Evolutionary conservation across 257 asterid genomes (phyloP).

Genomic region (Oldenlandia corymbosa): DNA sequence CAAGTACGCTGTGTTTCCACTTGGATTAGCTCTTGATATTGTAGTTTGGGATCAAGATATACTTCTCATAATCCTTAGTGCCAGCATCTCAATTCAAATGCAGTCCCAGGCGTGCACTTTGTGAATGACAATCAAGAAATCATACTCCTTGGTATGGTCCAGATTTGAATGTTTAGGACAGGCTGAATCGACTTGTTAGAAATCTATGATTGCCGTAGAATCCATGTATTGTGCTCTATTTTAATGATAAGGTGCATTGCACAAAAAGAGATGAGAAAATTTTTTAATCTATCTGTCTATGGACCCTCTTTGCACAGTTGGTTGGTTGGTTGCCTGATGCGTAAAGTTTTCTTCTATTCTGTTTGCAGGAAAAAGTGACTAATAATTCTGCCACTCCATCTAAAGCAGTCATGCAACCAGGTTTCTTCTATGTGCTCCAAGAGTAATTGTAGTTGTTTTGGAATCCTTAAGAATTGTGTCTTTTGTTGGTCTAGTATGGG

Average conservation of each 20-base stretch:
- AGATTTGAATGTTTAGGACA: background rate
- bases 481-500: conserved; percentile 11
- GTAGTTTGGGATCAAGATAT: background rate
- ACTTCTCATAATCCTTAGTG: background rate
- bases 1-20: background rate
- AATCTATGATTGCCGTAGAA: background rate
- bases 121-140: background rate
- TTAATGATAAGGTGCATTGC: background rate
- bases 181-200: background rate
- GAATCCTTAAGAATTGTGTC: conserved; percentile 29
- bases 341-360: conserved; percentile 18
- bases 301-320: conserved; percentile 8
- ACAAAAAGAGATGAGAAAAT: background rate
- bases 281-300: background rate
- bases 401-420: conserved; percentile 42
- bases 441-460: conserved; percentile 42
- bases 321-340: conserved; percentile 15
- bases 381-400: conserved; percentile 49
- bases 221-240: background rate
- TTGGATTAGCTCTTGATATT: background rate
- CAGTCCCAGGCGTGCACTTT: background rate
- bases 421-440: conserved; percentile 41
- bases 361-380: conserved; percentile 54
- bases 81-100: background rate
- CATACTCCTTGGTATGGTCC: background rate